Base-by-base conservation (phyloP, 164 flowering plant species). In the Hamamelis virginiana region DNA sequence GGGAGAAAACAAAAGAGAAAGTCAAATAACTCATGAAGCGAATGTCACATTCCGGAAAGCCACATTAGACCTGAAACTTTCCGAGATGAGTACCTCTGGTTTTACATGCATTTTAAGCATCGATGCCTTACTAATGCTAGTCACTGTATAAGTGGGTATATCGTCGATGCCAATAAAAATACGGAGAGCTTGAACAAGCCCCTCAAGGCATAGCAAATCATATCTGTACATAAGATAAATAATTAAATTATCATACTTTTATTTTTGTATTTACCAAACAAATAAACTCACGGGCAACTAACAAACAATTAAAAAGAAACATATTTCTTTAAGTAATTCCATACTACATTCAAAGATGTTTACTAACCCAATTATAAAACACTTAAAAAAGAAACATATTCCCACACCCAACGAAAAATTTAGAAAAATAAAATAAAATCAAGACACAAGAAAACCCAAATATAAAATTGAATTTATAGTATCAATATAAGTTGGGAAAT, bases 171-270 rank as follows among this genome's bases (percentile, higher is more conserved):
- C 85, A 59, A 59, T 74, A 73, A 93, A 93, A 64, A 96, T 72
- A 22, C 90, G 90, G 3, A 96, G 90, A 21, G 98, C 83, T 78
- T 81, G 91, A 1, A 83, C 91, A 65, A 96, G 84, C 55, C 99
- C 99, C 79, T 96, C 99, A 48, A 96, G 89, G 72, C 99, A 96
- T 53, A 96, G 95, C 82, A 96, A 85, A 81, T 93, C 99, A 76
- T 87, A 90, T 71, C 97, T 90, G 69, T 46, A 22, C 21, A 69
- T n/a, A 53, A 1, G 43, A 3, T 22, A 56, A 61, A 61, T 6
- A 6, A 2, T 2, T 6, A 33, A 33, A 33, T 33, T 33, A 33
- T 33, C 41, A 33, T 33, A 2, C 41, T 33, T 6, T 33, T 33
- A 33, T 33, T 33, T 11, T 57, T 13, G 12, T 18, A 25, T 57